Percentiles rank a stretch among this genome's conserved stretches.
phyloP scores from a whole-genome alignment of 768 basidiomycete genomes.

The Leccinum incarnatum region DNA sequence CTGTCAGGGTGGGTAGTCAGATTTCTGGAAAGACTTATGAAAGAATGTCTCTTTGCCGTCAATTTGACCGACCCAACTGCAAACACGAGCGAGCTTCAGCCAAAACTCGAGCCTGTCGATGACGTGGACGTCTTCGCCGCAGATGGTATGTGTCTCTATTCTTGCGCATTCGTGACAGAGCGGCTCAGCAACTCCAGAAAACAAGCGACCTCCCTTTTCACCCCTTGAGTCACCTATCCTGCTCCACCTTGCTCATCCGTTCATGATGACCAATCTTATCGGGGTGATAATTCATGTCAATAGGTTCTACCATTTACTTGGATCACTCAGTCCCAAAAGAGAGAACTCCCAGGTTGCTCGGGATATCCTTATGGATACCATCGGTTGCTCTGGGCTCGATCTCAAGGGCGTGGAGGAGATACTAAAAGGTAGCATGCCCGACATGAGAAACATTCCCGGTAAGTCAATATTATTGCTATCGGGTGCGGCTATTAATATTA shows the following conservation, averaged over 20 bases:
- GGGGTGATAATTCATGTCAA: conserved; percentile 55
- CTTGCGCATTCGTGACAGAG: conserved; percentile 41
- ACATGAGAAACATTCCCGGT: conserved; percentile 24
- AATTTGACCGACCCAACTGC: conserved; percentile 22
- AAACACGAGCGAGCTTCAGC: conserved; percentile 9
- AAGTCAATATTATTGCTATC: conserved; percentile 15
- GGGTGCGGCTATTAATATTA: neutral
- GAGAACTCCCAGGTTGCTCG: conserved; percentile 66
- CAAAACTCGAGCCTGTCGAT: conserved; percentile 30
- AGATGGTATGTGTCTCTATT: conserved; percentile 23
- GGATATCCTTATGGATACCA: conserved; percentile 57
- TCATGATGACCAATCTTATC: conserved; percentile 49
- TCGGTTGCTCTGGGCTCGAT: conserved; percentile 65
- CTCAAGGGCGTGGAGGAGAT: conserved; percentile 48
- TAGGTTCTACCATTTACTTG: conserved; percentile 53
- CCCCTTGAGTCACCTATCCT: conserved; percentile 41
- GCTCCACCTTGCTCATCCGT: conserved; percentile 63
- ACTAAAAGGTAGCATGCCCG: conserved; percentile 38
- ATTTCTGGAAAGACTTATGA: conserved; percentile 62
- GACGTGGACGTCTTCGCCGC: conserved; percentile 21
- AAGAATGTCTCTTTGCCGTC: conserved; percentile 42
- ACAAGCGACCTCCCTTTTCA: conserved; percentile 14
- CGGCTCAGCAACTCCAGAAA: conserved; percentile 27
- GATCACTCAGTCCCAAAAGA: conserved; percentile 50
- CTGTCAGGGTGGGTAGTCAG: conserved; percentile 59